A percentile compares a stretch with the other conserved stretches of the same genome.
Conservation (phyloP, 2,329 filamentous ascomycete genomes). For the Berkeleyomyces rouxiae region DNA sequence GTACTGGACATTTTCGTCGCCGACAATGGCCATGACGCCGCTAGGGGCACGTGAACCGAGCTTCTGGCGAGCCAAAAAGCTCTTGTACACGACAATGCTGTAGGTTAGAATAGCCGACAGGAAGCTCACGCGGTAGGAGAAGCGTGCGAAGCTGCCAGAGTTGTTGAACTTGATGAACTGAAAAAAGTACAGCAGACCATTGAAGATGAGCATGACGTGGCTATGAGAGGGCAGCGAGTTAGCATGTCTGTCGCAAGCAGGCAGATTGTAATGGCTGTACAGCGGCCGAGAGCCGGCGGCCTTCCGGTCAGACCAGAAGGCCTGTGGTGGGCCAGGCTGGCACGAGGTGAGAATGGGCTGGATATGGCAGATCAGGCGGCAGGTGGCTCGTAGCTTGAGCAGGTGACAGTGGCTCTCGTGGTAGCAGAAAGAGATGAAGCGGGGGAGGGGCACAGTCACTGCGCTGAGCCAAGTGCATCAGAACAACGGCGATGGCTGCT, state of each 20-base stretch:
- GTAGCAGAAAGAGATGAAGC: background rate
- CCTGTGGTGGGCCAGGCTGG: too few species aligned
- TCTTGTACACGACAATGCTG: constrained; percentile 98
- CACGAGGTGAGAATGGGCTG: background rate
- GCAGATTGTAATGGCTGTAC: background rate
- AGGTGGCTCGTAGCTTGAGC: background rate
- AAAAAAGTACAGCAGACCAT: constrained; percentile 64
- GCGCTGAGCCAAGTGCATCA: background rate
- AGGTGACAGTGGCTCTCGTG: background rate
- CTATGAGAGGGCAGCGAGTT: constrained; percentile 27
- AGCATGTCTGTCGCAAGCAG: background rate
- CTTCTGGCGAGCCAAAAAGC: constrained; percentile 71
- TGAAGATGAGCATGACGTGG: constrained; percentile 72
- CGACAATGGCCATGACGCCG: constrained; percentile 48
- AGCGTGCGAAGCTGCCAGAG: constrained; percentile 56
- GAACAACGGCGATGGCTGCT: background rate
- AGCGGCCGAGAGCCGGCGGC: background rate
- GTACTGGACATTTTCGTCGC: constrained; percentile 97
- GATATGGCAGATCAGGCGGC: background rate
- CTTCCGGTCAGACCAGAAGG: too few species aligned
- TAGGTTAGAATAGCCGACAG: constrained; percentile 81
- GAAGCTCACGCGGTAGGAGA: constrained; percentile 84
- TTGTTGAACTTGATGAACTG: constrained; percentile 85
- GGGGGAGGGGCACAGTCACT: background rate
- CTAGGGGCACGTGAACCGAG: constrained; percentile 44